Evolutionary conservation across 2,329 filamentous ascomycete genomes (phyloP).

Genomic region (Bisporella sp.): DNA sequence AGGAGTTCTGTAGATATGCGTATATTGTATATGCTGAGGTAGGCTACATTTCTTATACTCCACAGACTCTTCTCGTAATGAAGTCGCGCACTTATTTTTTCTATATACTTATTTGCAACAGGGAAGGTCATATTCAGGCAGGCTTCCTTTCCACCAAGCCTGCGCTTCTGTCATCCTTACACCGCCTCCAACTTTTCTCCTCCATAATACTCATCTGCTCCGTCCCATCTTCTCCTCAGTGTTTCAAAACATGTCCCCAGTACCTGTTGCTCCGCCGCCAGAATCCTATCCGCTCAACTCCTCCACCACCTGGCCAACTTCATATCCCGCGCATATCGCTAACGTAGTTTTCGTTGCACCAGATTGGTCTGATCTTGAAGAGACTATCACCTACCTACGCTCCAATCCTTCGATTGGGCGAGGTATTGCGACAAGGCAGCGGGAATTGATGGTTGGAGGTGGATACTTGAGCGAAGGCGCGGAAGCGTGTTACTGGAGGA

Average conservation of each 20-base stretch:
- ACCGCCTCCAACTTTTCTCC: conserved; percentile 41
- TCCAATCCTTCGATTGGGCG: conserved; percentile 35
- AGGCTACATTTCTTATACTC: not conserved
- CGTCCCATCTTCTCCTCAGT: conserved; percentile 35
- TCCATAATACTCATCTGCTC: conserved; percentile 42
- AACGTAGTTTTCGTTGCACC: conserved; percentile 43
- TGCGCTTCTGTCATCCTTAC: conserved; percentile 41
- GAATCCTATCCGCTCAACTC: conserved; percentile 9
- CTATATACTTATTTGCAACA: not conserved
- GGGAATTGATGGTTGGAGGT: conserved; percentile 31
- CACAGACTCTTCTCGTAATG: no score
- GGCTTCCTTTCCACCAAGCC: conserved; percentile 44
- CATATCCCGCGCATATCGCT: conserved; percentile 30
- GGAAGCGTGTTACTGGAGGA: conserved; percentile 47
- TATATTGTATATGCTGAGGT: conserved; percentile 45
- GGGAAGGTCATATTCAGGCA: conserved; percentile 44
- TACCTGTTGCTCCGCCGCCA: not conserved
- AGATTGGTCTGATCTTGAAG: conserved; percentile 45
- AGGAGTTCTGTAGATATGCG: conserved; percentile 44
- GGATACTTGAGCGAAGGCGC: conserved; percentile 43
- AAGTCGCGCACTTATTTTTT: no score
- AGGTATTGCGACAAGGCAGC: conserved; percentile 41
- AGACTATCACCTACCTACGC: conserved; percentile 39
- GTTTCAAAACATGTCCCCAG: conserved; percentile 8
- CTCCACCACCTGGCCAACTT: conserved; percentile 31